Percentiles rank a stretch among this genome's conserved stretches.
Conservation (phyloP, 106 monocot genomes). For the Agapanthus africanus region DNA sequence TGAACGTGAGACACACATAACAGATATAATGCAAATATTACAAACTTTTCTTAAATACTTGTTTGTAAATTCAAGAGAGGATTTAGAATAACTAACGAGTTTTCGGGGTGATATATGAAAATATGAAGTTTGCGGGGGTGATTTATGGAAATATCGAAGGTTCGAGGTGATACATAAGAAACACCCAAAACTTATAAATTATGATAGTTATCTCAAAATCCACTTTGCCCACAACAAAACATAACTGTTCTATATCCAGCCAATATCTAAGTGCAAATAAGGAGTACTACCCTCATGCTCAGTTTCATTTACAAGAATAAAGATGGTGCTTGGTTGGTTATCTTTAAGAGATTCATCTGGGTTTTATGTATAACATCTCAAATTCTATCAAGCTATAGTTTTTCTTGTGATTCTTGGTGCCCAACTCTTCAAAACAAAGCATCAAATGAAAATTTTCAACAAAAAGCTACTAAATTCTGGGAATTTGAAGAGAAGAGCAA, state of each 20-base stretch:
- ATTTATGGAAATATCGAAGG: too few species aligned
- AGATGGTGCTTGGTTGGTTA: neutral
- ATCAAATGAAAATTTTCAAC: conserved; percentile 42
- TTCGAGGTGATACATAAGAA: too few species aligned
- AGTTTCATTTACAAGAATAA: neutral
- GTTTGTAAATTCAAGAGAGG: too few species aligned
- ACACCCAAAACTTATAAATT: too few species aligned
- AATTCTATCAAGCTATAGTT: conserved; percentile 15
- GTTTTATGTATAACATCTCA: conserved; percentile 1
- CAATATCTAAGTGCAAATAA: neutral
- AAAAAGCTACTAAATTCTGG: conserved; percentile 64
- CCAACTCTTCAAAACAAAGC: conserved; percentile 20
- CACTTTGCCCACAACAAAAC: neutral
- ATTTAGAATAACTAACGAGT: too few species aligned
- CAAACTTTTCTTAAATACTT: too few species aligned
- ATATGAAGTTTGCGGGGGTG: too few species aligned
- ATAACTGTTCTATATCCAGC: neutral
- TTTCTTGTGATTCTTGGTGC: conserved; percentile 29
- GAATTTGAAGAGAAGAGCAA: conserved; percentile 53
- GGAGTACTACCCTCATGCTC: conserved; percentile 3
- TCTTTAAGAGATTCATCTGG: neutral
- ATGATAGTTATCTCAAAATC: neutral
- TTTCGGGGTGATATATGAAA: too few species aligned
- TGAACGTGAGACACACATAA: too few species aligned
- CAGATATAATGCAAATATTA: too few species aligned